These are phyloP conservation scores for Turnera subulata DNA, from an alignment of 345 rosid genomes.

Conservation along the genomic window DNA sequence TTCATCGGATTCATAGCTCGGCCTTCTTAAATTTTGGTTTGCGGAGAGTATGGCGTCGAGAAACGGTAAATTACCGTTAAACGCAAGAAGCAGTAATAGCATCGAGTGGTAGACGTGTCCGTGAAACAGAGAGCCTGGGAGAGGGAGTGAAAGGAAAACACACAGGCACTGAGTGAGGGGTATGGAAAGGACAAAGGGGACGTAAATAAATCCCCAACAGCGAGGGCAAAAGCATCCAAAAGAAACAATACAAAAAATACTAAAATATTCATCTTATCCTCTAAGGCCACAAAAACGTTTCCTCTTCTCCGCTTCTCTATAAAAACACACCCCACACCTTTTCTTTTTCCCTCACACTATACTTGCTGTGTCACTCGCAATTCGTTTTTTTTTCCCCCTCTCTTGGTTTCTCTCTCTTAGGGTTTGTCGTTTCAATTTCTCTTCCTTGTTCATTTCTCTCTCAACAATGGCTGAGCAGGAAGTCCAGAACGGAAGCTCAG, in stretches of 20 bases:
- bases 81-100: too few relatives aligned
- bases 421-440: background rate
- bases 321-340: constrained; percentile 11
- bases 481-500: constrained; percentile 49
- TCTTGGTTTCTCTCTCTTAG: background rate
- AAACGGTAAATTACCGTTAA: too few relatives aligned
- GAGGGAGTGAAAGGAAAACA: too few relatives aligned
- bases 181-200: background rate
- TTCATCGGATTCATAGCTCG: too few relatives aligned
- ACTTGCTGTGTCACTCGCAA: background rate
- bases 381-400: constrained; percentile 14
- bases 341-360: constrained; percentile 1
- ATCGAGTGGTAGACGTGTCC: too few relatives aligned
- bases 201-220: constrained; percentile 26
- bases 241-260: constrained; percentile 19
- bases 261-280: constrained; percentile 20
- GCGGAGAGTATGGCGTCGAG: too few relatives aligned
- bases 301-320: constrained; percentile 63
- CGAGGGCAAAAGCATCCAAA: too few relatives aligned
- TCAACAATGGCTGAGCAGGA: constrained; percentile 52
- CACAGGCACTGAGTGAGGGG: background rate
- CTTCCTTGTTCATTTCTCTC: constrained; percentile 1
- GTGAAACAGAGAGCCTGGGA: too few relatives aligned
- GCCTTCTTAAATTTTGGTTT: too few relatives aligned
- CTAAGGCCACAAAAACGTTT: constrained; percentile 32